Evolutionary conservation across 176 grass and related monocot species (phyloP), one percentile per base, ranked within the genome.

Genomic region (Zizania latifolia): DNA sequence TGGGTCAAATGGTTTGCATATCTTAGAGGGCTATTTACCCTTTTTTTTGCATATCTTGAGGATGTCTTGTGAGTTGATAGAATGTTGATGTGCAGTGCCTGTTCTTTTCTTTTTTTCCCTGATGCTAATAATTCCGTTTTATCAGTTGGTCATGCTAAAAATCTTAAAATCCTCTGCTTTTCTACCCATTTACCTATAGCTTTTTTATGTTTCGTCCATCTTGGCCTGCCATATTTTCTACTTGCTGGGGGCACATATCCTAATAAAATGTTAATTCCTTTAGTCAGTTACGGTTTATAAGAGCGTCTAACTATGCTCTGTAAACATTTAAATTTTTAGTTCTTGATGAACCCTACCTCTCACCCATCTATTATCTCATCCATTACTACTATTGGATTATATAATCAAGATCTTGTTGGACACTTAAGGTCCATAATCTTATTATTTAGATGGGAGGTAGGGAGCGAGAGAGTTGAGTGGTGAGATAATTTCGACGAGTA

Each of bases 21-120:
- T 70, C 65, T 82, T 35, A 64, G 70, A 77, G 34, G 45, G 61
- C 66, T 10, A 45, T 82, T 71, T 53, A 3, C 58, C 29, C 65
- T 11, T 41, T 4, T 77, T 19, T 44, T 75, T 26, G 58, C 44
- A 26, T 67, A 19, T 30, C 65, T 63, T 26, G 10, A 61, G 30
- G 40, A 39, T 19, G 22, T 32, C 36, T 33, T 38, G 45, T 36
- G 30, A 41, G 44, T 62, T n/a, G 43, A 35, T 80, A 33, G 65
- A 35, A 71, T 60, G 37, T 70, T 1, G 5, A 71, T 45, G 55
- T 56, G 6, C 3, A 40, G 40, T 58, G 53, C 19, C 27, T 62
- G 19, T 68, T 68, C 1, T 40, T n/a, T 44, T 3, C 10, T 40
- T 58, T 7, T n/a, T 41, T 58, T 60, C 60, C 23, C 2, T 40